phyloP scores from a whole-genome alignment of 208 protist species.

The Angomonas desouzai region DNA sequence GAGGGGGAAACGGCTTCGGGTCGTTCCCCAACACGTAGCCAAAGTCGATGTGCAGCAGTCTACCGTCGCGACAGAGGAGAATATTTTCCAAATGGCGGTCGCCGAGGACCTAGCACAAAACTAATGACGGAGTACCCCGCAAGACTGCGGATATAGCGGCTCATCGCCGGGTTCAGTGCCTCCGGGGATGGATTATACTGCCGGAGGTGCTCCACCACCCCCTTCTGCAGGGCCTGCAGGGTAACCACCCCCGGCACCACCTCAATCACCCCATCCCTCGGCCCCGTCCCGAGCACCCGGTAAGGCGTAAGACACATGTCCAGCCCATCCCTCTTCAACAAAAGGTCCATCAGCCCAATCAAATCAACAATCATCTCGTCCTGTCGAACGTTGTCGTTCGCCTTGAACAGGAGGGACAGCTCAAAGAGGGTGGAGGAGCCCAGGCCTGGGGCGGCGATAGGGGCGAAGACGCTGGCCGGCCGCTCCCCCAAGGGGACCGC shows the following conservation, averaged over 20 bases:
- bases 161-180: slow-evolving; percentile 66
- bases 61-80: slow-evolving; percentile 88
- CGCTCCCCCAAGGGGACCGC: neutral
- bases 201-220: slow-evolving; percentile 67
- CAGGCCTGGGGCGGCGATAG: neutral
- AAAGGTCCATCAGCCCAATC: slow-evolving; percentile 85
- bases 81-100: slow-evolving; percentile 97
- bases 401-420: slow-evolving; percentile 89
- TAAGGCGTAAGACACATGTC: slow-evolving; percentile 95
- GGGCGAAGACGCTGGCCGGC: neutral
- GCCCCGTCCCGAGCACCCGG: slow-evolving; percentile 82
- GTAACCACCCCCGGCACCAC: slow-evolving; percentile 82
- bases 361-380: slow-evolving; percentile 97
- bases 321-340: slow-evolving; percentile 91
- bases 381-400: slow-evolving; percentile 95
- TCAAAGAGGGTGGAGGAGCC: neutral
- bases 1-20: slow-evolving; percentile 95
- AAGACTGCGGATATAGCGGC: slow-evolving; percentile 95
- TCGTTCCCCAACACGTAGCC: slow-evolving; percentile 97
- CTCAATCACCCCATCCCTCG: slow-evolving; percentile 77
- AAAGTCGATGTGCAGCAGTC: slow-evolving; percentile 98
- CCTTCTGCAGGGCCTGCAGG: slow-evolving; percentile 70
- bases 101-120: slow-evolving; percentile 96
- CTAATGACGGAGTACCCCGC: slow-evolving; percentile 97
- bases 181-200: slow-evolving; percentile 69